Percentiles rank a stretch among this genome's conserved stretches.
These are phyloP conservation scores for Globisporangium rhizosaccharum DNA, from an alignment of 352 stramenopile species.

Conservation along the genomic window DNA sequence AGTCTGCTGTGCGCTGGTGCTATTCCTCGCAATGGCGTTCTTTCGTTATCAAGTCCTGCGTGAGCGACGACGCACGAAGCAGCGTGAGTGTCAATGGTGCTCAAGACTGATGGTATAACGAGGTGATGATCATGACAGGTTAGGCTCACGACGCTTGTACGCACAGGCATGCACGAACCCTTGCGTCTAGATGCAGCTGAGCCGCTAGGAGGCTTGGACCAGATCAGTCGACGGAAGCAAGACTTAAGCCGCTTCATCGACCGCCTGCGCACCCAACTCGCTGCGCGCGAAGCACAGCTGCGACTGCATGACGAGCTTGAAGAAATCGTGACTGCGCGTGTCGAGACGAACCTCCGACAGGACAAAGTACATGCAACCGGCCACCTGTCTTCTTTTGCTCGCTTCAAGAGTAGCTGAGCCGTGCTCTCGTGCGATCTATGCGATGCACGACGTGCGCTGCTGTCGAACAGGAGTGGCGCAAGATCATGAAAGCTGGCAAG, in stretches of 20 bases:
- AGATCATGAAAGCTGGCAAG: conserved; percentile 57
- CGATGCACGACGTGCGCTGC: neutral
- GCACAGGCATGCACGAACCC: conserved; percentile 38
- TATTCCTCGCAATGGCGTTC: too few species aligned
- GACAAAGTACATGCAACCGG: conserved; percentile 26
- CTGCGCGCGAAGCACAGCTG: conserved; percentile 46
- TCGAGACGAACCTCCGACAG: conserved; percentile 39
- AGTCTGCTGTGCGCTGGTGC: too few species aligned
- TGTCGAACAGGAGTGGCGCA: conserved; percentile 44
- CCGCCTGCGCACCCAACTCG: conserved; percentile 42
- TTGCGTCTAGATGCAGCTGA: conserved; percentile 28
- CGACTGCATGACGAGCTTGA: conserved; percentile 62
- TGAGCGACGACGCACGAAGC: too few species aligned
- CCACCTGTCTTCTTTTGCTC: neutral
- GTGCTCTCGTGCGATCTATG: neutral
- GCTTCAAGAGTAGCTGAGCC: neutral
- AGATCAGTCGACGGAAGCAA: conserved; percentile 58
- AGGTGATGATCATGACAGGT: too few species aligned
- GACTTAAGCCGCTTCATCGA: conserved; percentile 56
- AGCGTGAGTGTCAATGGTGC: too few species aligned
- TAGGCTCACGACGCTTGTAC: neutral
- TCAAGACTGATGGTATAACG: too few species aligned
- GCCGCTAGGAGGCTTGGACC: conserved; percentile 24
- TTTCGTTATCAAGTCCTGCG: too few species aligned
- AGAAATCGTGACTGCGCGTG: conserved; percentile 48